Percentiles rank a stretch among this genome's conserved stretches.
Conservation (phyloP, 495 filamentous ascomycete species). For the Penicillium simplicissimum region DNA sequence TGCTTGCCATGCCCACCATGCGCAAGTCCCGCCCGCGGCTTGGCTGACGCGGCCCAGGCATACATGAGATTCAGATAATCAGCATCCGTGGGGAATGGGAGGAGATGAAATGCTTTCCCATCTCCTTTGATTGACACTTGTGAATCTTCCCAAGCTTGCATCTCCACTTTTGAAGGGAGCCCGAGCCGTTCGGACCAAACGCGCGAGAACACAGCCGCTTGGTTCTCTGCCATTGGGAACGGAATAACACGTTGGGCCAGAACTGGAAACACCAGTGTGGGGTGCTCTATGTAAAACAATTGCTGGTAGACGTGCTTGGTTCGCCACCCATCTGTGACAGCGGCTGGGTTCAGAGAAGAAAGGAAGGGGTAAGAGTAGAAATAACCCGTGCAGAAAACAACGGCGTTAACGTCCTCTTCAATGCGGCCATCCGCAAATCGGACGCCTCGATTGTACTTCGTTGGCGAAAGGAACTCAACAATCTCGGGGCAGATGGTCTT, state of each 20-base stretch:
- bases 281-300: constrained; percentile 71
- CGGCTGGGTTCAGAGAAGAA: constrained; percentile 52
- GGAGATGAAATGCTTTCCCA: constrained; percentile 59
- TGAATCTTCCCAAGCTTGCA: constrained; percentile 63
- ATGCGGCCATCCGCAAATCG: constrained; percentile 52
- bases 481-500: constrained; percentile 63
- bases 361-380: constrained; percentile 61
- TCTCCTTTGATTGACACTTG: constrained; percentile 44
- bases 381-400: constrained; percentile 63
- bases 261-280: constrained; percentile 76
- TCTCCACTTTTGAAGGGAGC: constrained; percentile 61
- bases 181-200: constrained; percentile 68
- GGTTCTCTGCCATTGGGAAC: constrained; percentile 77
- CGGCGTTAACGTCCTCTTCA: constrained; percentile 52
- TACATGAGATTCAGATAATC: constrained; percentile 74
- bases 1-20: constrained; percentile 59
- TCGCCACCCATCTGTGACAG: constrained; percentile 68
- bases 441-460: constrained; percentile 44
- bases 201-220: constrained; percentile 73
- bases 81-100: constrained; percentile 73
- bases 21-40: constrained; percentile 37
- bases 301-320: constrained; percentile 72
- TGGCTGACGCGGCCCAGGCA: constrained; percentile 57
- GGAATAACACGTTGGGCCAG: constrained; percentile 80
- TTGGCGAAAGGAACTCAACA: constrained; percentile 52